Base-by-base conservation (phyloP, 2,329 filamentous ascomycete genomes). In the Penicillium sp. region DNA sequence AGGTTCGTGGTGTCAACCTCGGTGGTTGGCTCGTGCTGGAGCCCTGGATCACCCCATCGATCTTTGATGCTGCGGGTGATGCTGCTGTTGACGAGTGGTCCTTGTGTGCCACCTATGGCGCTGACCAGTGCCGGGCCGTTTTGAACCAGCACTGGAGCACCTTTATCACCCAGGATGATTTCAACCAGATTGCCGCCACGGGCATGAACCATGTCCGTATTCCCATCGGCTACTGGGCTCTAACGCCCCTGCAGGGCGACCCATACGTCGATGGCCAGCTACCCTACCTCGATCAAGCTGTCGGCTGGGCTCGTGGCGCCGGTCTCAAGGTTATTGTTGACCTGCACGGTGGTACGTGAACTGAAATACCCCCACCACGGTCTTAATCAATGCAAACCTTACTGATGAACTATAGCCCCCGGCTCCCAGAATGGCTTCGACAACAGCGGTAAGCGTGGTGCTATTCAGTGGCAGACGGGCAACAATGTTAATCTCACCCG, bases 351-450 rank as follows among this genome's bases (percentile, higher is more conserved):
- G 80, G 80, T 81, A 66, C 65, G 76, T 70, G 18, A 25, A 27
- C 13, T 13, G 27, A 28, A 10, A 3, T 28, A 9, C 1, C 27
- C 28, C 28, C 28, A 10, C 9, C 2, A 29, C 9, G 28, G 4
- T 29, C 4, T 12, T 29, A 3, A 6, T 18, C 15, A 20, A 29
- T 15, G 38, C 23, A 27, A 1, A 9, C 27, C 25, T 48, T 62
- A 33, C 54, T 44, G 38, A 25, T 10, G 40, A 12, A 6, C 9
- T 44, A 27, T 53, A 73, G 81, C 81, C 28, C 79, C 81, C 15
- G 77, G 77, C 6, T 83, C 80, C 6, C 83, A 86, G 59, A 86
- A 86, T 53, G 83, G 83, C 3, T 86, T 85, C 62, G 83, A 86
- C 66, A 86, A 86, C 68, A 82, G 78, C 46, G 83, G 83, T 40